Base-by-base conservation (phyloP, 164 flowering plant genomes). In the Piper betle region DNA sequence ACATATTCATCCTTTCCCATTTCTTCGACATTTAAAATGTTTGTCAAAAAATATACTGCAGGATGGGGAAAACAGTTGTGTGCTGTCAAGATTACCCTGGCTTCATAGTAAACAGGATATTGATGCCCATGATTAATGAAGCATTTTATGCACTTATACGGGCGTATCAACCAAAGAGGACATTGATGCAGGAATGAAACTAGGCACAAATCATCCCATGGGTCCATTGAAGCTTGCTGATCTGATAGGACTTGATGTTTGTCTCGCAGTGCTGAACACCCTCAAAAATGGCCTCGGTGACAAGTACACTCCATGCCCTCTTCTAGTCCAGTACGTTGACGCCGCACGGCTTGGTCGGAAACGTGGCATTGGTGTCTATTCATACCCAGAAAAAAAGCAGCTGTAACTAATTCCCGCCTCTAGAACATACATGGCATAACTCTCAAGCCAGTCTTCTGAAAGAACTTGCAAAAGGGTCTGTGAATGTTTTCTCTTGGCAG, bases 91-190 rank as follows among this genome's bases (percentile, higher is more conserved):
- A 93, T 63, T 90, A 70, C 64, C 68, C 97, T 13, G 99, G 99
- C 52, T 93, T 93, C 73, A 81, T 90, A 3, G 88, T 91, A 7
- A 93, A 93, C 68, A 81, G 95, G 42, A 84, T 93, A 62, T 76
- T 93, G 33, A 93, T 93, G 96, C 96, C 99, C 18, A 90, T 93
- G 96, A 88, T 93, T 46, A 93, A 93, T 61, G 99, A 88, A 78
- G 97, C 99, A 56, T 88, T 93, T 75, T 72, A 68, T 52, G 62
- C 93, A 5, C 85, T 93, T 85, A 86, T 63, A 85, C 92, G 20
- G 95, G 96, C 25, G 99, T 90, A 57, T 97, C 97, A 65, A 81
- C 96, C 4, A 88, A 86, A 78, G 96, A 93, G 69, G 96, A 90
- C 72, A 90, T 90, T 52, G 99, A 93, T 63, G 56, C 78, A 0